Evolutionary conservation across 2,329 filamentous ascomycete species (phyloP), one percentile per base, ranked within the genome.

Genomic region (Hypoxylon sp.): DNA sequence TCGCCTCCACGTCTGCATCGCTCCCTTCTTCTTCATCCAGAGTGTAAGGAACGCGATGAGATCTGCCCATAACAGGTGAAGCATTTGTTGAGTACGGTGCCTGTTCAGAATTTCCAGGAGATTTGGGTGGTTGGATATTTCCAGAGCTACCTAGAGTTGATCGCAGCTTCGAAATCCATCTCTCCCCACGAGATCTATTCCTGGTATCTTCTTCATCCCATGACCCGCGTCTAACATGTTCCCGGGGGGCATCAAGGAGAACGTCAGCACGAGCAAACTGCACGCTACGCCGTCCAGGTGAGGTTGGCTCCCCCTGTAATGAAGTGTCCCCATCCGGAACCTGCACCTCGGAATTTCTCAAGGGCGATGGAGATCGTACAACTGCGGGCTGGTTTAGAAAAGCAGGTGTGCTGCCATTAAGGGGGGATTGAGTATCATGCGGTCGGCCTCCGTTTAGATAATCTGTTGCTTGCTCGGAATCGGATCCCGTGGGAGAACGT

Each of bases 1-100:
- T 97, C 76, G 96, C 93, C 77, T 97, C 94, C 1, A 91, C 93
- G 77, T 96, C 93, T 0, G 91, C 89, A 77, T 94, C 93, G 77
- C 89, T 92, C 19, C 88, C 89, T 68, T 85, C 86, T 65, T 87
- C 86, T 25, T 82, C 82, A 46, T 83, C 80, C 7, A 89, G 77
- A 0, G 85, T 87, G 19, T 85, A 82, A 9, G 86, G 86, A 69
- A 88, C 82, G 62, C 83, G 82, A 50, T 83, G 80, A 21, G 79
- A 74, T 41, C 85, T 82, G 1, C 79, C 75, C 5, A 79, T 74
- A 1, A 81, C 82, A 2, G 88, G 86, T 10, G 87, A 87, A 69
- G 79, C 84, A 4, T 81, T 74, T 11, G 80, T 76, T 7, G 85
- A 85, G 10, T 73, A 70, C 9, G 74, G 72, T 14, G 75, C 76